phyloP scores from a whole-genome alignment of 2,329 filamentous ascomycete species.

The Ascomycota sp. region DNA sequence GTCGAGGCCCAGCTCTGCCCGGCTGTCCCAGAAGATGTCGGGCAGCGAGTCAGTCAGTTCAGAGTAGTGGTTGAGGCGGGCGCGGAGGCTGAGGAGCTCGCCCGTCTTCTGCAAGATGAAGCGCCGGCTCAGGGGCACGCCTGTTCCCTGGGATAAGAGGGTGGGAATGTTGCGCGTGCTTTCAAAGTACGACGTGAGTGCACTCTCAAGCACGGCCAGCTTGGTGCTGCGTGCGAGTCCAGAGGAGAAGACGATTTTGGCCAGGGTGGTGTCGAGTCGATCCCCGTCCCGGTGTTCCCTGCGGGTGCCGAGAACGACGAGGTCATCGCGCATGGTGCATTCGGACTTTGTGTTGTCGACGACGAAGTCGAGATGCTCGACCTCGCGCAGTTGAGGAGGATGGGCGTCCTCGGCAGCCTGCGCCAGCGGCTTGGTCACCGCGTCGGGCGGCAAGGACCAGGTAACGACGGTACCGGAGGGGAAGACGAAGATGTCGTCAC shows the following conservation, averaged over 20 bases:
- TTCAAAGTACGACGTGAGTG: slow-evolving; percentile 65
- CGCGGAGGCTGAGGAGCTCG: slow-evolving; percentile 68
- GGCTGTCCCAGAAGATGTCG: slow-evolving; percentile 89
- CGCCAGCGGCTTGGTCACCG: slow-evolving; percentile 51
- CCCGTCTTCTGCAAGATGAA: slow-evolving; percentile 88
- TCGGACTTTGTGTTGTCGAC: slow-evolving; percentile 51
- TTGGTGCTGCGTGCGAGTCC: slow-evolving; percentile 84
- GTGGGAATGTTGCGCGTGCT: slow-evolving; percentile 65
- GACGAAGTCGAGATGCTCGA: slow-evolving; percentile 73
- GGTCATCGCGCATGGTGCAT: slow-evolving; percentile 64
- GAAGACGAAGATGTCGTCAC: slow-evolving; percentile 85
- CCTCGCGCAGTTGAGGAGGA: slow-evolving; percentile 45
- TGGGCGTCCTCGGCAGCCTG: slow-evolving; percentile 58
- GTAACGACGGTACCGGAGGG: slow-evolving; percentile 82
- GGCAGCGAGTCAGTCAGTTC: slow-evolving; percentile 88
- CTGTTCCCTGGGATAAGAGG: slow-evolving; percentile 42
- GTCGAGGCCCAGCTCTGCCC: slow-evolving; percentile 72
- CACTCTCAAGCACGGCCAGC: slow-evolving; percentile 70
- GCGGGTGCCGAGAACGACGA: slow-evolving; percentile 71
- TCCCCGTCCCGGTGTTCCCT: slow-evolving; percentile 22
- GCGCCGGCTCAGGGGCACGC: slow-evolving; percentile 27
- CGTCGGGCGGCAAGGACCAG: slow-evolving; percentile 64
- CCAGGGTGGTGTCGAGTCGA: slow-evolving; percentile 41
- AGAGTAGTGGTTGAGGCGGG: slow-evolving; percentile 87
- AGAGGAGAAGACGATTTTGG: slow-evolving; percentile 91